Evolutionary conservation across 169 alveolate species (phyloP).

Genomic region (Plasmodium reichenowi): DNA sequence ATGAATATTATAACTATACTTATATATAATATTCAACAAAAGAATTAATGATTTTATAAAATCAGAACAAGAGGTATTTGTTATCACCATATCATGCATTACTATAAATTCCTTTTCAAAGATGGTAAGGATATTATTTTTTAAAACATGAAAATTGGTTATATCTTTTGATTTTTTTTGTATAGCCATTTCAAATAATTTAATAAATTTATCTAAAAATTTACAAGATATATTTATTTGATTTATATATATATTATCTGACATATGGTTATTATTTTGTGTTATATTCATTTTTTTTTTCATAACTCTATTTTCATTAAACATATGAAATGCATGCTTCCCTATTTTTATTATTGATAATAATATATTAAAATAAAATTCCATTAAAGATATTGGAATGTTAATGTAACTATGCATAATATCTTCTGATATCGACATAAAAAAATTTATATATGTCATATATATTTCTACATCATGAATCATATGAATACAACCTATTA

Average conservation of each 20-base stretch:
- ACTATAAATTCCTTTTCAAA: slow-evolving; percentile 30
- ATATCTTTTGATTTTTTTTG: slow-evolving; percentile 26
- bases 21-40: slow-evolving; percentile 49
- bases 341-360: slow-evolving; percentile 13
- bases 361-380: slow-evolving; percentile 48
- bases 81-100: background rate
- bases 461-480: background rate
- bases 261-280: background rate
- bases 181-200: slow-evolving; percentile 31
- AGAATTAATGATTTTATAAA: slow-evolving; percentile 39
- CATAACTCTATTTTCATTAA: background rate
- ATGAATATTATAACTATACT: slow-evolving; percentile 15
- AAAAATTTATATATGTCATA: slow-evolving; percentile 44
- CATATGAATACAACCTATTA: slow-evolving; percentile 1
- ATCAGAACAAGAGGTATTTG: slow-evolving; percentile 9
- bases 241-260: background rate
- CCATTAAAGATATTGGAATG: slow-evolving; percentile 28
- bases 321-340: slow-evolving; percentile 14
- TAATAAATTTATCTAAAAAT: slow-evolving; percentile 34
- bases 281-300: background rate
- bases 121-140: slow-evolving; percentile 30
- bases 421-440: slow-evolving; percentile 42
- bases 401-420: slow-evolving; percentile 43
- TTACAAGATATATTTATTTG: slow-evolving; percentile 21
- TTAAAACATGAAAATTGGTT: slow-evolving; percentile 37